A percentile compares a stretch with the other conserved stretches of the same genome.
Conservation (phyloP, 78 protist genomes). For the Dictyostelium citrinum region DNA sequence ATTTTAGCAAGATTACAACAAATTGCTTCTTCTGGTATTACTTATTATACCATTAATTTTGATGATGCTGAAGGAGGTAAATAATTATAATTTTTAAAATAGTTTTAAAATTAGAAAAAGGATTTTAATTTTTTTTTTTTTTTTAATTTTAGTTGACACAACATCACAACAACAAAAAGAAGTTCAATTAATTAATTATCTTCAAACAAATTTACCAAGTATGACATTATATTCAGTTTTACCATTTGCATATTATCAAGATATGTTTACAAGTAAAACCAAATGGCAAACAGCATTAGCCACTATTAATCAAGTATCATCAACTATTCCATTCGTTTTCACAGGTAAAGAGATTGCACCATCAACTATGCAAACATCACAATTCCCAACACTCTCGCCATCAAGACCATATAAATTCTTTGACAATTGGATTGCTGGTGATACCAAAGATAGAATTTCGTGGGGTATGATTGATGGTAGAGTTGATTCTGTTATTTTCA, state of each 20-base stretch:
- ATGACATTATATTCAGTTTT: neutral
- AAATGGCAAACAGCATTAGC: neutral
- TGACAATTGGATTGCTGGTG: constrained; percentile 59
- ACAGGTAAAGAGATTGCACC: constrained; percentile 35
- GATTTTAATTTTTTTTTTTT: too few species aligned
- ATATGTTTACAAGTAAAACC: neutral
- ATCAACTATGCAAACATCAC: neutral
- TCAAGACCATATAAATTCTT: neutral
- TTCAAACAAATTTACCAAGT: neutral
- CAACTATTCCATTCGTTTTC: constrained; percentile 5
- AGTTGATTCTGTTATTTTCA: neutral
- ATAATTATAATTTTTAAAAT: too few species aligned
- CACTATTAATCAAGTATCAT: neutral
- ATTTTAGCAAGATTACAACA: neutral
- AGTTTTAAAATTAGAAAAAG: too few species aligned
- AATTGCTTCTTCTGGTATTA: neutral
- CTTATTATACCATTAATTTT: constrained; percentile 22
- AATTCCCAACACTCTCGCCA: constrained; percentile 20
- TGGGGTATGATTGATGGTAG: constrained; percentile 53
- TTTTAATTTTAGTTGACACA: neutral
- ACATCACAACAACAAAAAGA: neutral
- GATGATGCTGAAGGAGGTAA: constrained; percentile 65
- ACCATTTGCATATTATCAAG: constrained; percentile 11
- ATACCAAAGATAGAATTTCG: constrained; percentile 1
- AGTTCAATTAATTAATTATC: neutral